Conservation (phyloP, 208 protist genomes). For the Acanthamoeba royreba region DNA sequence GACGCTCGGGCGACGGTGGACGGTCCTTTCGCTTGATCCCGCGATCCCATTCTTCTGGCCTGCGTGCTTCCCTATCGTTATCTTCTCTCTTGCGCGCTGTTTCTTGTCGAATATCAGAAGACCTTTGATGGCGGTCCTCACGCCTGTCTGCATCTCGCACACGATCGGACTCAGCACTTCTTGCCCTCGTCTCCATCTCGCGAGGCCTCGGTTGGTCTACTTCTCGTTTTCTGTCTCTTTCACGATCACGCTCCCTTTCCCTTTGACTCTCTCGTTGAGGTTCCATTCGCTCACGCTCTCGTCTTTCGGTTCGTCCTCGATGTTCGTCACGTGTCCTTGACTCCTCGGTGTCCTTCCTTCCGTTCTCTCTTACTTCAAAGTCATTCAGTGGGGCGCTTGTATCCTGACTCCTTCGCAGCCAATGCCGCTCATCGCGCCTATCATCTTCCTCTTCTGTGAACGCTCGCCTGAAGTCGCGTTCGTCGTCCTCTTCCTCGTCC, state of each 20-base stretch:
- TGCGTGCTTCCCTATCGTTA: too few relatives aligned
- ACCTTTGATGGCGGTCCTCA: not conserved
- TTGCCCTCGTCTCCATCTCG: not conserved
- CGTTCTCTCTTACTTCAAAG: too few relatives aligned
- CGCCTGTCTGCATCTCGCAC: not conserved
- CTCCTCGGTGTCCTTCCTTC: not conserved
- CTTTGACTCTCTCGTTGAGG: not conserved
- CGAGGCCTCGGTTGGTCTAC: not conserved
- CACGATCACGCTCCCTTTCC: not conserved
- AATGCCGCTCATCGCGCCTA: not conserved
- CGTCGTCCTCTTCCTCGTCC: not conserved
- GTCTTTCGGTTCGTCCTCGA: not conserved
- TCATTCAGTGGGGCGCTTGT: too few relatives aligned
- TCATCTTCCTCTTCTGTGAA: not conserved
- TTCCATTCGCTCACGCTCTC: not conserved
- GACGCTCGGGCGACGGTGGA: too few relatives aligned
- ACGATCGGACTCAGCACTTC: not conserved
- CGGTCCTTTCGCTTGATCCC: too few relatives aligned
- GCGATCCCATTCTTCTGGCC: too few relatives aligned
- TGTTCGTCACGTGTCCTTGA: not conserved
- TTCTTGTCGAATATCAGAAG: too few relatives aligned
- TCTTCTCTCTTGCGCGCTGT: too few relatives aligned
- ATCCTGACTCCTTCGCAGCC: not conserved
- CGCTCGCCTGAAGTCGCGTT: not conserved
- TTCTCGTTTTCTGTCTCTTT: not conserved